Evolutionary conservation across 352 stramenopile genomes (phyloP), one percentile per base, ranked within the genome.

Genomic region (Globisporangium recalcitrans): DNA sequence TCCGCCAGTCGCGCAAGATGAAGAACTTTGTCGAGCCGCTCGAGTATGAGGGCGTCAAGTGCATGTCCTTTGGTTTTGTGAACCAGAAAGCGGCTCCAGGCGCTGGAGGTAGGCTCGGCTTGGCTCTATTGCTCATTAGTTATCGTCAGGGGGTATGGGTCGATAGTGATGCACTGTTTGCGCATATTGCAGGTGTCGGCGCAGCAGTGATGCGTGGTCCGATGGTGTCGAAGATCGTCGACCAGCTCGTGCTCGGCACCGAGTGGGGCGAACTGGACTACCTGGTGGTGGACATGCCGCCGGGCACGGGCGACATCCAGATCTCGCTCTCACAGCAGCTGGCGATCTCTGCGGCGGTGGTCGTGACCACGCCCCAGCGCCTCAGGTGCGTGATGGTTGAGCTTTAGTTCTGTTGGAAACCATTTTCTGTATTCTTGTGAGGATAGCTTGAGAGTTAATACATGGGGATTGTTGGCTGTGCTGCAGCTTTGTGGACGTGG

Each of bases 181-280:
- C 38, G 16, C 1, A 19, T 61, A 61, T 40, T 54, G 13, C 21
- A 87, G 77, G 78, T 55, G 85, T 88, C 52, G 90, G 76, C 47
- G 92, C 88, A 14, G 95, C 96, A 5, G 88, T 98, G 26, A 98
- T 99, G 95, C 81, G 97, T 42, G 97, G 97, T 4, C 95, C 97
- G 0, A 99, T 99, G 97, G 97, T 99, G 4, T 98, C 90, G 34
- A 97, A 99, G 75, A 74, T 99, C 31, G 75, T 99, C 26, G 90
- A 98, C 69, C 97, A 99, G 72, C 95, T 99, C 54, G 63, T 96
- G 56, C 71, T 94, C 8, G 86, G 97, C 6, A 99, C 97, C 0
- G 85, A 98, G 66, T 99, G 98, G 98, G 97, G 97, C n/a, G 81
- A 97, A 32, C 74, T 99, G n/a, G 98, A 99, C 78, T 99, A 99